A percentile compares a stretch with the other conserved stretches of the same genome.
Conservation (phyloP, 257 asterid genomes). For the Solanum microdontum region DNA sequence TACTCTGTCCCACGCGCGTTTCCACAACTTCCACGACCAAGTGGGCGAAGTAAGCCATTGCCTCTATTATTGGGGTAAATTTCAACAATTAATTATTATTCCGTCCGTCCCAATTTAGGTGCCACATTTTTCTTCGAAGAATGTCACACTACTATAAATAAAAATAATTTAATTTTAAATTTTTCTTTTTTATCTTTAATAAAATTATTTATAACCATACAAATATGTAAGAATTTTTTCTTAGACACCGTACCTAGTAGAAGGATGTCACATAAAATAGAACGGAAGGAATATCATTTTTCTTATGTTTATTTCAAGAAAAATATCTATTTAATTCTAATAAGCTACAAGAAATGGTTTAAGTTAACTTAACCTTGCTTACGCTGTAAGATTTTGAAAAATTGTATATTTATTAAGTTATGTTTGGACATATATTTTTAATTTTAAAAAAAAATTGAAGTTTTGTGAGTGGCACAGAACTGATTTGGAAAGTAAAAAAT, state of each 20-base stretch:
- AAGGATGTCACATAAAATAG: neutral
- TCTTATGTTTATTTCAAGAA: neutral
- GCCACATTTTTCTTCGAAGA: fast-evolving
- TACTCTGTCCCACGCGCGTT: neutral
- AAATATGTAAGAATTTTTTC: too few relatives aligned
- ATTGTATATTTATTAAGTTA: too few relatives aligned
- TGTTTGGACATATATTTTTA: neutral
- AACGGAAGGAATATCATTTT: fast-evolving
- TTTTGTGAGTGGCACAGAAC: neutral
- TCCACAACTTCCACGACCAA: neutral
- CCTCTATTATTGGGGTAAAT: neutral
- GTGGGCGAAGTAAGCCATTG: neutral
- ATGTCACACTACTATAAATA: too few relatives aligned
- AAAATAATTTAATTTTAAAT: too few relatives aligned
- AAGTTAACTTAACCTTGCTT: neutral
- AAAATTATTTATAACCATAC: too few relatives aligned
- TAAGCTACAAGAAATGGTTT: neutral
- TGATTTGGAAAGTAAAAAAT: neutral
- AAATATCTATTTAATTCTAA: neutral
- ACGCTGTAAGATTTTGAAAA: too few relatives aligned
- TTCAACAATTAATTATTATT: neutral
- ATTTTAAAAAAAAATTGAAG: neutral
- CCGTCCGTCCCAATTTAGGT: fast-evolving
- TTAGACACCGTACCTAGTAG: too few relatives aligned
- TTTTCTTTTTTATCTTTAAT: too few relatives aligned